Base-by-base conservation (phyloP, 2,329 filamentous ascomycete species). In the Celoporthe dispersa region DNA sequence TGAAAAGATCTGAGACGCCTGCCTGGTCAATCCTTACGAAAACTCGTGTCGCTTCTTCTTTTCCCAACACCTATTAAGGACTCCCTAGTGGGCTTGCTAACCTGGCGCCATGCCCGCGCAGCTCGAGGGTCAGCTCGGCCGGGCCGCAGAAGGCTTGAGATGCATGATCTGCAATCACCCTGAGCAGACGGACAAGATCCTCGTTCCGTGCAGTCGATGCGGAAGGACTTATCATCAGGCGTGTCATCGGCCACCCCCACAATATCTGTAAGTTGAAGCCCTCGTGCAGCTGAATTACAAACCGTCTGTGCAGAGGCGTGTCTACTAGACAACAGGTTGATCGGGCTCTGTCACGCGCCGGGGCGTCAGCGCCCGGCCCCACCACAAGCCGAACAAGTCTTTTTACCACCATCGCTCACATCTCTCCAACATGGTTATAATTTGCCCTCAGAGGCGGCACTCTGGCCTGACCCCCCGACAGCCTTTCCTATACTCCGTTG, bases 1-100 rank as follows among this genome's bases (percentile, higher is more conserved):
- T 92, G 89, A 91, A 92, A 92, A 92, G 90, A 92, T 86, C 90
- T 92, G 90, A 92, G 85, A 84, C 84, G 77, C 71, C 75, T 75
- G 70, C 68, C 67, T 41, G 41, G 53, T 41, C 59, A 9, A 35
- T 70, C 68, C 73, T 64, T 66, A 66, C 71, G 74, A 75, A 72
- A 71, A 73, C 70, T 51, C 41, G 25, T 37, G 64, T 61, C 68
- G 59, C 67, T 66, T 57, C 63, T 31, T 61, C 8, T 14, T 19
- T 44, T 48, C n/a, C 1, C 37, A 11, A 48, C n/a, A 33, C 57
- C 22, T 67, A 41, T 68, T 61, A 62, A 51, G 55, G 41, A 51
- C 57, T 37, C n/a, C 12, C 33, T 25, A 37, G 19, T n/a, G 33
- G 44, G 35, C 25, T 53, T 63, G 68, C 70, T 72, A 68, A 72